Evolutionary conservation across 768 basidiomycete species (phyloP).

Genomic region (Termitomyces sp.): DNA sequence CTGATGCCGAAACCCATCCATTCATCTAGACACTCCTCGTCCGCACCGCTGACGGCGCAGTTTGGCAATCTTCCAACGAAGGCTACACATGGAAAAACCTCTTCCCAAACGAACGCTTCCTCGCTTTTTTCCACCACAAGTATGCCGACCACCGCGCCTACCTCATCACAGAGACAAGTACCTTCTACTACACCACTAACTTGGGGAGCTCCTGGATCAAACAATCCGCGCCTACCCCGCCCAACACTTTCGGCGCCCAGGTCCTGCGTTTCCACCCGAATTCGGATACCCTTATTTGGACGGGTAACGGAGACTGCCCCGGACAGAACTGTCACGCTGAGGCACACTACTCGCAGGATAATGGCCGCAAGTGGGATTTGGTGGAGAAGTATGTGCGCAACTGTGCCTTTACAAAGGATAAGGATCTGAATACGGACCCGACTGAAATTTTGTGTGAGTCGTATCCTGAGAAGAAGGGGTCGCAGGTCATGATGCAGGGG

Average conservation of each 20-base stretch:
- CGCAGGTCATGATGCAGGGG: conserved; percentile 56
- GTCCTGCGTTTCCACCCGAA: conserved; percentile 86
- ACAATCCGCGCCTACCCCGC: conserved; percentile 55
- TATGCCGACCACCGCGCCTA: conserved; percentile 82
- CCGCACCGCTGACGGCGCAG: conserved; percentile 65
- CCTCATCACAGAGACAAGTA: conserved; percentile 68
- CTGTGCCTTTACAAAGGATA: conserved; percentile 90
- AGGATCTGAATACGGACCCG: conserved; percentile 72
- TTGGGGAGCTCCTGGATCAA: conserved; percentile 70
- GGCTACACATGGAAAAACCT: conserved; percentile 87
- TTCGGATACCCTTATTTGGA: conserved; percentile 87
- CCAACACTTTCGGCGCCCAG: conserved; percentile 75
- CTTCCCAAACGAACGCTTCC: conserved; percentile 56
- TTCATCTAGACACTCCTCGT: conserved; percentile 70
- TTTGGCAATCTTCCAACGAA: conserved; percentile 97
- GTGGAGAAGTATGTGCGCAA: conserved; percentile 87
- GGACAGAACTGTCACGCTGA: conserved; percentile 63
- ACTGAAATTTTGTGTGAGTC: conserved; percentile 92
- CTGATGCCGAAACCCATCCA: conserved; percentile 3
- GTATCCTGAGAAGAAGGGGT: conserved; percentile 77
- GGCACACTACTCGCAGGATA: conserved; percentile 69
- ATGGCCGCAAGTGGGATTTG: conserved; percentile 72
- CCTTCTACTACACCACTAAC: conserved; percentile 80
- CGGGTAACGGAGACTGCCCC: conserved; percentile 69
- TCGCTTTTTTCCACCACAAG: conserved; percentile 85